Conservation (phyloP, 1,284 basidiomycete species). For the Cryptococcus hybrid region DNA sequence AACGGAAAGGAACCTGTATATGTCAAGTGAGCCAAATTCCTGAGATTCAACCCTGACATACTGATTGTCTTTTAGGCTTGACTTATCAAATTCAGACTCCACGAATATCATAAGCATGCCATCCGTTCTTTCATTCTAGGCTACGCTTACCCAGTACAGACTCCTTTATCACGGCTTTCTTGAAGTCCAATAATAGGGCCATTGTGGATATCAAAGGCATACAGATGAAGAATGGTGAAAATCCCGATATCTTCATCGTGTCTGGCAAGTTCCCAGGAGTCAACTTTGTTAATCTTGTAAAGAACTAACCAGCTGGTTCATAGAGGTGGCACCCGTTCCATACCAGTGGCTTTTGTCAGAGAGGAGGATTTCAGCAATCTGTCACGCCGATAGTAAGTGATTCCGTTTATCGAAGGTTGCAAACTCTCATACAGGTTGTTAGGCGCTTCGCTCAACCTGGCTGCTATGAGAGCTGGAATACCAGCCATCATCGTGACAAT, state of each 20-base stretch:
- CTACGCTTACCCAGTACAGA: too few species aligned
- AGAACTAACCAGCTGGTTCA: conserved; percentile 4
- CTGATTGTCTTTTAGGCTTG: too few species aligned
- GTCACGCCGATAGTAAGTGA: conserved; percentile 61
- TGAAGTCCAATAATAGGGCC: conserved; percentile 57
- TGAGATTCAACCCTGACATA: too few species aligned
- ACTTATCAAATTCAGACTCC: too few species aligned
- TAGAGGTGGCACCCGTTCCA: conserved; percentile 56
- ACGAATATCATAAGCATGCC: too few species aligned
- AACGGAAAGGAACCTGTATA: neutral
- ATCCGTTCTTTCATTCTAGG: too few species aligned
- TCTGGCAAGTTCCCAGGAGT: conserved; percentile 22
- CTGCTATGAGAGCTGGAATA: conserved; percentile 62
- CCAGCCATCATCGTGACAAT: conserved; percentile 62
- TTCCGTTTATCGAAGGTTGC: neutral
- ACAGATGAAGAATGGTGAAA: conserved; percentile 55
- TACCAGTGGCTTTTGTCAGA: conserved; percentile 69
- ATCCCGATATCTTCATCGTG: conserved; percentile 61
- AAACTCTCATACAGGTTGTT: too few species aligned
- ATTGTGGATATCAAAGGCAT: conserved; percentile 66
- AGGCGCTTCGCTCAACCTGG: neutral
- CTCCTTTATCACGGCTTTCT: conserved; percentile 44
- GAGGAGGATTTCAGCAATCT: conserved; percentile 59
- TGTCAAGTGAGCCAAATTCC: too few species aligned
- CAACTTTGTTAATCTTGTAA: neutral